phyloP scores from a whole-genome alignment of 2,329 filamentous ascomycete genomes.

The Tolypocladium paradoxum region DNA sequence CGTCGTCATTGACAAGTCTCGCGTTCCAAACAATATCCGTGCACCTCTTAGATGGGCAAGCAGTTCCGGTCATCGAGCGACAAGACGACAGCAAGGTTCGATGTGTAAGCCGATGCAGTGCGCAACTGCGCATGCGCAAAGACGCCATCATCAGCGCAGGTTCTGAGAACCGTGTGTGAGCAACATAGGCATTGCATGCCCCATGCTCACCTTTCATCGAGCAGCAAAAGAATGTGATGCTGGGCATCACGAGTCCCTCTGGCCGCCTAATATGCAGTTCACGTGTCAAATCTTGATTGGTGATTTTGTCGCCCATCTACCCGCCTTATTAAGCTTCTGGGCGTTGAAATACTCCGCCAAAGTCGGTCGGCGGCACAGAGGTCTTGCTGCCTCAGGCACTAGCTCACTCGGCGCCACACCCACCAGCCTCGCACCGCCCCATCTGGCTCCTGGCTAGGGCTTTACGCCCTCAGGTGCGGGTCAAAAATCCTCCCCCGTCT shows the following conservation, averaged over 20 bases:
- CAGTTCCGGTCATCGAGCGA: background rate
- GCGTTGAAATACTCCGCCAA: background rate
- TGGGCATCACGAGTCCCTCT: background rate
- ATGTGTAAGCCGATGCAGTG: background rate
- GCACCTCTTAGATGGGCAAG: background rate
- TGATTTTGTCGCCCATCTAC: conserved; percentile 3
- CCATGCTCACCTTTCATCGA: background rate
- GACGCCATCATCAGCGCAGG: background rate
- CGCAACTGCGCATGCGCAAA: background rate
- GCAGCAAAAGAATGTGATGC: background rate
- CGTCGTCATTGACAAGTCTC: background rate
- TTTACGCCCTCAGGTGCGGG: conserved; percentile 24
- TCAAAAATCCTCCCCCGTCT: conserved; percentile 22
- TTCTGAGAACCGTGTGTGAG: background rate
- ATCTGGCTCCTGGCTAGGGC: conserved; percentile 19
- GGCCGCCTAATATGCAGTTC: background rate
- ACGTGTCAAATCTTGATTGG: background rate
- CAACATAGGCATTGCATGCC: background rate
- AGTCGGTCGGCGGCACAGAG: background rate
- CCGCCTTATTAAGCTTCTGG: background rate
- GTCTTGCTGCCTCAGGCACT: conserved; percentile 8
- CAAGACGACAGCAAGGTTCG: background rate
- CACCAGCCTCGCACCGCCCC: conserved; percentile 7
- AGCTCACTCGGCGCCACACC: background rate
- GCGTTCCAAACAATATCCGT: background rate